Evolutionary conservation across 208 protist species (phyloP).

Genomic region (Wallacemonas sp.): DNA sequence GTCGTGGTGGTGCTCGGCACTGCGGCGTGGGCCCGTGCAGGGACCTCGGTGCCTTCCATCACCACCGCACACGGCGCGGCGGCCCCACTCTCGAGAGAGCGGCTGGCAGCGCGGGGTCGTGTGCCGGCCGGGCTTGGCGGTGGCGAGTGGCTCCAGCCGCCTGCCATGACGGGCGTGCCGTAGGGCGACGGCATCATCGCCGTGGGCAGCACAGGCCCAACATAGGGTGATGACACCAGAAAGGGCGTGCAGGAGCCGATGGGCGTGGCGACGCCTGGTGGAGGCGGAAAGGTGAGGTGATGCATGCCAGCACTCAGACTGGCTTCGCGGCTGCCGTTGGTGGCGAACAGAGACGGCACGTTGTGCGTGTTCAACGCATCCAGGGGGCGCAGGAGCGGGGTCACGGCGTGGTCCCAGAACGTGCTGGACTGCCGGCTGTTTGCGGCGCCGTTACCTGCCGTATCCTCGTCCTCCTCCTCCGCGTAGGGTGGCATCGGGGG

Average conservation of each 20-base stretch:
- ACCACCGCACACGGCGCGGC: no score
- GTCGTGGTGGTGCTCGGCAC: neutral
- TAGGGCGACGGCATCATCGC: neutral
- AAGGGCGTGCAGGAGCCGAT: neutral
- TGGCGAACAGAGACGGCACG: neutral
- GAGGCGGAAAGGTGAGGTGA: slow-evolving; percentile 2
- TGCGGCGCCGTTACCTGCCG: neutral
- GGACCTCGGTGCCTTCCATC: no score
- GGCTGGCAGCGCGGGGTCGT: neutral
- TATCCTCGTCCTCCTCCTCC: neutral
- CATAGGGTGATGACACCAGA: neutral
- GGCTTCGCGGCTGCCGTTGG: neutral
- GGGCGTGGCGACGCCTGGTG: neutral
- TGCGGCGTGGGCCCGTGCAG: neutral
- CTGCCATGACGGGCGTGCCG: neutral
- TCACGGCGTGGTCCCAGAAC: slow-evolving; percentile 11
- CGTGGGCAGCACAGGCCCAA: neutral
- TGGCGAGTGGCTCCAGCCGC: no score
- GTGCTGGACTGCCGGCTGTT: slow-evolving; percentile 3
- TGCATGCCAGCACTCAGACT: neutral
- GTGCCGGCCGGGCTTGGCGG: slow-evolving; percentile 2
- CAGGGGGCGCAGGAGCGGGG: slow-evolving; percentile 4
- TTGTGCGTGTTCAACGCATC: neutral
- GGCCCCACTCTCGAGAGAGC: neutral
- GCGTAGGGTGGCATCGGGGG: neutral